phyloP scores from a whole-genome alignment of 2,329 filamentous ascomycete species.

The Epicoccum nigrum region DNA sequence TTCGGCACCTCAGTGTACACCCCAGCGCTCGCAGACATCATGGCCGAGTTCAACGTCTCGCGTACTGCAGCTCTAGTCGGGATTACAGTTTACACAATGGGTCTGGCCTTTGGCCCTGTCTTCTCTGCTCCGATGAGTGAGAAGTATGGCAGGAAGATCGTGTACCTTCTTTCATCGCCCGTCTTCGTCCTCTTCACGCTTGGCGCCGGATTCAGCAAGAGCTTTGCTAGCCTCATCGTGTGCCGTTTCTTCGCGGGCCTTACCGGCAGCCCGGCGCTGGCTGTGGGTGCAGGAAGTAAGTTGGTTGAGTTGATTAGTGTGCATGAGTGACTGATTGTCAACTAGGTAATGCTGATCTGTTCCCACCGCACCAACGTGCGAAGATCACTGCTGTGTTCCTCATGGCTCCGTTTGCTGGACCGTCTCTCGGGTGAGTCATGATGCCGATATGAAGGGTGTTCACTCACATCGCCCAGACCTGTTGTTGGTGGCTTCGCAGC shows the following conservation, averaged over 20 bases:
- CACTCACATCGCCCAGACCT: conserved; percentile 33
- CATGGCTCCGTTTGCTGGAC: conserved; percentile 51
- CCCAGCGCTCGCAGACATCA: conserved; percentile 55
- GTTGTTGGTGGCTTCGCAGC: conserved; percentile 53
- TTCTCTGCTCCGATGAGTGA: conserved; percentile 66
- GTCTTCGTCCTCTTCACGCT: conserved; percentile 62
- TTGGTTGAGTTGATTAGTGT: too few relatives aligned
- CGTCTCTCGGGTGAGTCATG: conserved; percentile 41
- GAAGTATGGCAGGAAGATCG: conserved; percentile 59
- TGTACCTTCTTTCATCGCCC: conserved; percentile 57
- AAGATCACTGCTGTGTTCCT: conserved; percentile 46
- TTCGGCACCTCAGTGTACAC: conserved; percentile 62
- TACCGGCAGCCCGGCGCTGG: conserved; percentile 66
- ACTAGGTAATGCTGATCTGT: conserved; percentile 52
- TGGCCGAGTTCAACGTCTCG: conserved; percentile 60
- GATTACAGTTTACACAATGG: conserved; percentile 65
- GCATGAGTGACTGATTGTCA: too few relatives aligned
- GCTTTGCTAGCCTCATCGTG: conserved; percentile 59
- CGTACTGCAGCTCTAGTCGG: conserved; percentile 64
- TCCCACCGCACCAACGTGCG: conserved; percentile 40
- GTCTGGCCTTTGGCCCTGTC: conserved; percentile 65
- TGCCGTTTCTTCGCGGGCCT: conserved; percentile 74
- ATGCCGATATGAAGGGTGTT: too few relatives aligned
- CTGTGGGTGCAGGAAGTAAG: conserved; percentile 52
- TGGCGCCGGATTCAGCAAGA: conserved; percentile 59